Percentiles rank a stretch among this genome's conserved stretches.
Evolutionary conservation across 441 rosid genomes (phyloP).

Genomic region (Erysimum cheiri): DNA sequence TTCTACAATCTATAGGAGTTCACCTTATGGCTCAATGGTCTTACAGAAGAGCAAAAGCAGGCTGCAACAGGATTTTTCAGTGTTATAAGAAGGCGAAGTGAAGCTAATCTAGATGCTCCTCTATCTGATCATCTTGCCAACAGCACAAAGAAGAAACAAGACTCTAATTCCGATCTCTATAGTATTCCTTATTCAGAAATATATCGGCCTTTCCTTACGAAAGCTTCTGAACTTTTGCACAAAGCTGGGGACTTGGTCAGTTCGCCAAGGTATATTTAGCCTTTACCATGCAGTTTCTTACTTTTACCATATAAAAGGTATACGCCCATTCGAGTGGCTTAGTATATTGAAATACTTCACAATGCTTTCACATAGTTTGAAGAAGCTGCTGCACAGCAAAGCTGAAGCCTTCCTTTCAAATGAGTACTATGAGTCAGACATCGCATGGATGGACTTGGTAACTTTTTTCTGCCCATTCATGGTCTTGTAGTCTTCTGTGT

Average conservation of each 20-base stretch:
- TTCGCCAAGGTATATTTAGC: slow-evolving; percentile 64
- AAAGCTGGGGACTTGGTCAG: slow-evolving; percentile 83
- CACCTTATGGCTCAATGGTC: slow-evolving; percentile 65
- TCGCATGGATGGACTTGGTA: slow-evolving; percentile 99
- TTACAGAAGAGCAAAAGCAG: slow-evolving; percentile 60
- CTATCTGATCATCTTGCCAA: slow-evolving; percentile 42
- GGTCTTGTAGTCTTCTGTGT: neutral
- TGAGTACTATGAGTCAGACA: slow-evolving; percentile 88
- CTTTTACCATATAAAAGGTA: neutral
- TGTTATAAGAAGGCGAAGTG: slow-evolving; percentile 73
- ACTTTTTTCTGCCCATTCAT: slow-evolving; percentile 28
- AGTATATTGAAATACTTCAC: slow-evolving; percentile 28
- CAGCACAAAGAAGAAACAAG: slow-evolving; percentile 44
- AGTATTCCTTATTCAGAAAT: slow-evolving; percentile 72
- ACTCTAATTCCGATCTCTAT: slow-evolving; percentile 59
- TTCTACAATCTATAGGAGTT: slow-evolving; percentile 69
- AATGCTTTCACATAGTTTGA: slow-evolving; percentile 62
- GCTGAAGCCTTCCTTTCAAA: slow-evolving; percentile 94
- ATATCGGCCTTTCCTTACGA: slow-evolving; percentile 64
- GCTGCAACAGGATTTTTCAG: slow-evolving; percentile 81
- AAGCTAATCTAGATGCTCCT: slow-evolving; percentile 56
- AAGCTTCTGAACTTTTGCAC: slow-evolving; percentile 81
- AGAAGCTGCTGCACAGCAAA: slow-evolving; percentile 83
- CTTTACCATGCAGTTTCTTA: slow-evolving; percentile 23
- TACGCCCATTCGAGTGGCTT: slow-evolving; percentile 3